Conservation (phyloP, 805 yeast genomes). For the Sugiyamaella lignohabitans region DNA sequence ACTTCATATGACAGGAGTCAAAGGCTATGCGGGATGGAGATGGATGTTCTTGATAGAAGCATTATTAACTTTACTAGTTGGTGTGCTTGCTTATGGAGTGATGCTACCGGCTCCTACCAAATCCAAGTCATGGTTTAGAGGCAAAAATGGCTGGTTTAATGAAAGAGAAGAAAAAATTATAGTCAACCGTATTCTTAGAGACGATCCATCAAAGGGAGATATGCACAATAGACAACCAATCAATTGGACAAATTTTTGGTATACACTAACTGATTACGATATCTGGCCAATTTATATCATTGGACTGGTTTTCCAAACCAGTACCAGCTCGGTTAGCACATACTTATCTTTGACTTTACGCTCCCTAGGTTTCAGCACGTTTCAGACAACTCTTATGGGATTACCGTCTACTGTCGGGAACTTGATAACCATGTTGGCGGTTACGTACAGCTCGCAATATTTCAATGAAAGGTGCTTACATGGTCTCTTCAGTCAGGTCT, state of each 20-base stretch:
- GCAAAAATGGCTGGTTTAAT: slow-evolving; percentile 48
- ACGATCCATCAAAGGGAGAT: slow-evolving; percentile 59
- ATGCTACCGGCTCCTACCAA: slow-evolving; percentile 54
- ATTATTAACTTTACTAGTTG: slow-evolving; percentile 46
- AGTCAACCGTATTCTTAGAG: slow-evolving; percentile 53
- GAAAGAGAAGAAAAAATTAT: slow-evolving; percentile 52
- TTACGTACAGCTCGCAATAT: slow-evolving; percentile 14
- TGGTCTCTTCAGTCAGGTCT: slow-evolving; percentile 12
- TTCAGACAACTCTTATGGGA: slow-evolving; percentile 44
- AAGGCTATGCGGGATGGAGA: slow-evolving; percentile 47
- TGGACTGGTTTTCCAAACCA: slow-evolving; percentile 42
- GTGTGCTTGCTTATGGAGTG: slow-evolving; percentile 38
- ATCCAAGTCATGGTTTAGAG: slow-evolving; percentile 41
- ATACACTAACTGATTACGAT: slow-evolving; percentile 43
- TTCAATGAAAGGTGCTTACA: slow-evolving; percentile 16
- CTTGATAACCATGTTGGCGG: slow-evolving; percentile 9
- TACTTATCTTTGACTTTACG: slow-evolving; percentile 47
- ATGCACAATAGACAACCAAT: slow-evolving; percentile 58
- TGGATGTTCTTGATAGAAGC: slow-evolving; percentile 65
- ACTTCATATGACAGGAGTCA: slow-evolving; percentile 41
- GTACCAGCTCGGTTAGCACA: slow-evolving; percentile 31
- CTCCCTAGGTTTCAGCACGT: slow-evolving; percentile 45
- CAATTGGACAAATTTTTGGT: slow-evolving; percentile 36
- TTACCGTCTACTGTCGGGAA: slow-evolving; percentile 29
- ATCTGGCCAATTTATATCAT: slow-evolving; percentile 49